A percentile compares a stretch with the other conserved stretches of the same genome.
Evolutionary conservation across 768 basidiomycete genomes (phyloP).

Genomic region (Phylloporus sp.): DNA sequence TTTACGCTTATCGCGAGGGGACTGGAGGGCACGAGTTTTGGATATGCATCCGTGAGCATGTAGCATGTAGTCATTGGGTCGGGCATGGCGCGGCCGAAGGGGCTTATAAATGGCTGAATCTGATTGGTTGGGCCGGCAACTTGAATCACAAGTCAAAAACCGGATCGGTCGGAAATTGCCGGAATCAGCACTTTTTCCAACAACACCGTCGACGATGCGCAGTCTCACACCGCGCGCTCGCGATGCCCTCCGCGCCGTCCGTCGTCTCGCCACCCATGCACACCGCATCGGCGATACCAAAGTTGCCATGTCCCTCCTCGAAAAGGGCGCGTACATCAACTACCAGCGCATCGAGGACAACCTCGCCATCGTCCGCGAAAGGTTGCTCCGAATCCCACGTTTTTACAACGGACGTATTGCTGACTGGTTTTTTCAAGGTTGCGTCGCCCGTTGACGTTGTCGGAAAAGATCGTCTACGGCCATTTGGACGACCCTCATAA

Average conservation of each 20-base stretch:
- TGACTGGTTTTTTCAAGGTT: conserved; percentile 52
- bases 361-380: conserved; percentile 77
- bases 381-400: conserved; percentile 43
- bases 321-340: conserved; percentile 82
- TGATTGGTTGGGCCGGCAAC: conserved; percentile 19
- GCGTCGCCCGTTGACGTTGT: conserved; percentile 84
- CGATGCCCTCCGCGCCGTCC: conserved; percentile 46
- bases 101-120: conserved; percentile 14
- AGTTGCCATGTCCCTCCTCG: conserved; percentile 83
- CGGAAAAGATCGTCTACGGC: conserved; percentile 97
- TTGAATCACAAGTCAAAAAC: conserved; percentile 24
- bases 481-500: conserved; percentile 93
- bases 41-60: conserved; percentile 67
- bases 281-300: conserved; percentile 84
- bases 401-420: no score
- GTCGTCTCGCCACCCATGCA: conserved; percentile 61
- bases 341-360: conserved; percentile 98
- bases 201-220: conserved; percentile 69
- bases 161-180: conserved; percentile 20
- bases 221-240: conserved; percentile 51
- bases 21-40: conserved; percentile 80
- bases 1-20: conserved; percentile 83
- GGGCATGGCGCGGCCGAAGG: background rate
- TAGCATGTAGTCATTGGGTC: conserved; percentile 18
- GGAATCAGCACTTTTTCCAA: conserved; percentile 20